phyloP scores from a whole-genome alignment of 768 basidiomycete species.

The Cyathus striatus region DNA sequence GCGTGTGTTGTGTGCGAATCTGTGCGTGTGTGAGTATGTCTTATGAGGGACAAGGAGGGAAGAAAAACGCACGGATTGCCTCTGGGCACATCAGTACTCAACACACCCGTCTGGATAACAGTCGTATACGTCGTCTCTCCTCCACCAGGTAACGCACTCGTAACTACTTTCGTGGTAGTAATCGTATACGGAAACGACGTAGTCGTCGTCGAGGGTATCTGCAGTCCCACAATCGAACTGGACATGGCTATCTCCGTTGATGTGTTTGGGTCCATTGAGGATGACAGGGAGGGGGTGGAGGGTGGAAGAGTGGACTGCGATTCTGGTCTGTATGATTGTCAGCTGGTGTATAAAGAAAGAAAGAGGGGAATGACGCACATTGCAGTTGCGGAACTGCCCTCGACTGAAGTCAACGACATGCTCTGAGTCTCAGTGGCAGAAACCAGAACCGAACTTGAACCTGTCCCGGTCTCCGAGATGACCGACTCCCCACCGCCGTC shows the following conservation, averaged over 20 bases:
- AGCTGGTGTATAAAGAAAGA: no score
- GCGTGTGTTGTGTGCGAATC: constrained; percentile 30
- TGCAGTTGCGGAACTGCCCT: no score
- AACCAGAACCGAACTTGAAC: no score
- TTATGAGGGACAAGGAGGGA: not conserved
- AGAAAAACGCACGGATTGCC: constrained; percentile 15
- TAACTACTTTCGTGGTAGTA: constrained; percentile 10
- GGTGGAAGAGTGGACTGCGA: no score
- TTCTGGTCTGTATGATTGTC: no score
- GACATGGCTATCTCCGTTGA: not conserved
- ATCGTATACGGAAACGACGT: constrained; percentile 6
- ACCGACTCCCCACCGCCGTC: no score
- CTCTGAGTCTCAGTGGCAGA: no score
- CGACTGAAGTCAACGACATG: no score
- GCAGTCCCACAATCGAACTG: not conserved
- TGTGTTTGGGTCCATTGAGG: no score
- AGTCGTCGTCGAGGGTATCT: not conserved
- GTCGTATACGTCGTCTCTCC: constrained; percentile 13
- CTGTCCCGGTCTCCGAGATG: no score
- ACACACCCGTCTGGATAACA: constrained; percentile 19
- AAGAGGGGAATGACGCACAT: no score
- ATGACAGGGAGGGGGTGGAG: no score
- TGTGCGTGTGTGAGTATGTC: constrained; percentile 6
- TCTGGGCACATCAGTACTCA: constrained; percentile 22
- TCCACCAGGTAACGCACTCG: constrained; percentile 11